Conservation (phyloP, 768 basidiomycete species). For the Tephrocybe sp. region DNA sequence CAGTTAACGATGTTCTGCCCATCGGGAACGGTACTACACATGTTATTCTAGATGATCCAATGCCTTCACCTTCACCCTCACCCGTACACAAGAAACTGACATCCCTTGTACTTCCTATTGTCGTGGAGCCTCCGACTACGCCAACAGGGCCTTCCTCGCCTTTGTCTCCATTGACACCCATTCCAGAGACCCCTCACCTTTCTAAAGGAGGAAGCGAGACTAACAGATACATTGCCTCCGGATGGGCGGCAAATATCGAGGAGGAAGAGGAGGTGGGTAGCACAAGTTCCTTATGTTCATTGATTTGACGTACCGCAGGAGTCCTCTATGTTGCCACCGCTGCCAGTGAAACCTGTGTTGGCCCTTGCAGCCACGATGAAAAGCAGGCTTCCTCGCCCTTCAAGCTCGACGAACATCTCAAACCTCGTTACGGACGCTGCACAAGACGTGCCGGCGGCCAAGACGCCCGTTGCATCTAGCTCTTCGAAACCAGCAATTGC, state of each 20-base stretch:
- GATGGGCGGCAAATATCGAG: conserved; percentile 22
- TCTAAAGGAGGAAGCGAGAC: conserved; percentile 15
- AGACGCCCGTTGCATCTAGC: neutral
- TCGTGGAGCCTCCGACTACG: conserved; percentile 22
- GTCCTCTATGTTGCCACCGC: neutral
- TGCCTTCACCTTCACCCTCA: neutral
- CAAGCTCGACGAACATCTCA: conserved; percentile 12
- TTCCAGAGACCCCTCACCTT: conserved; percentile 46
- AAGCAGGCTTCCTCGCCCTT: conserved; percentile 36
- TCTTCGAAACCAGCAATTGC: conserved; percentile 11
- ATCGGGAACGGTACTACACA: neutral
- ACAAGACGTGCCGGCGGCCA: conserved; percentile 1
- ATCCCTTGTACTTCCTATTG: conserved; percentile 2
- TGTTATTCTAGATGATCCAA: neutral
- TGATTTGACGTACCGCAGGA: conserved; percentile 1
- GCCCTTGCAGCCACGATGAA: conserved; percentile 16
- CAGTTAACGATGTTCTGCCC: neutral
- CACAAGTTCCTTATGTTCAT: neutral
- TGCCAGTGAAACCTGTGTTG: conserved; percentile 15
- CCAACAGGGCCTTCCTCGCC: conserved; percentile 22
- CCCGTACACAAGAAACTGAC: neutral
- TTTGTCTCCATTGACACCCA: conserved; percentile 50
- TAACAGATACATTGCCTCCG: conserved; percentile 21
- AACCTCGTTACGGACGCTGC: neutral
- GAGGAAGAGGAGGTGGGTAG: conserved; percentile 24